These are phyloP conservation scores for Daldinia childiae DNA, from an alignment of 495 filamentous ascomycete species.

Conservation along the genomic window DNA sequence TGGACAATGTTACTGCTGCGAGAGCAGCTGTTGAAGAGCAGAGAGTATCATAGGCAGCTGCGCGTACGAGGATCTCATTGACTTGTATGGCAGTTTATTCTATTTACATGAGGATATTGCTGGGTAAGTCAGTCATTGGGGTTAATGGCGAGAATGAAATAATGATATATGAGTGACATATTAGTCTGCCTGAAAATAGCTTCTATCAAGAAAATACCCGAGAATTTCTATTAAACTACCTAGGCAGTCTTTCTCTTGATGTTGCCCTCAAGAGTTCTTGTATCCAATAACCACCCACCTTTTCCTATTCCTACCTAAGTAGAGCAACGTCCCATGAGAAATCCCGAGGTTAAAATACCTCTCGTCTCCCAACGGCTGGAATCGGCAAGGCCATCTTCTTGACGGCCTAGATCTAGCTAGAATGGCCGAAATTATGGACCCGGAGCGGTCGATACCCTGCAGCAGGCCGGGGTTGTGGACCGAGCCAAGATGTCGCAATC, in stretches of 20 bases:
- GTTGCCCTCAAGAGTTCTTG: not conserved
- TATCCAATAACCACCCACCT: not conserved
- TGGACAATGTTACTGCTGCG: conserved; percentile 35
- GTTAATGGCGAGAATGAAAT: too few relatives aligned
- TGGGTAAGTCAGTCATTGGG: too few relatives aligned
- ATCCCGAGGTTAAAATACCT: not conserved
- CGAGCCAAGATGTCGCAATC: conserved; percentile 42
- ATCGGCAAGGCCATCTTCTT: conserved; percentile 4
- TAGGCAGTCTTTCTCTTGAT: not conserved
- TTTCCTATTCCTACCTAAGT: not conserved
- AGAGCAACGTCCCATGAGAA: not conserved
- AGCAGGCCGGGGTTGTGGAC: conserved; percentile 19
- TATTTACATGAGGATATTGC: too few relatives aligned
- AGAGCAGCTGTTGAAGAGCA: conserved; percentile 28
- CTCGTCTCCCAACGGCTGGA: conserved; percentile 6
- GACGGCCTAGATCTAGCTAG: conserved; percentile 7
- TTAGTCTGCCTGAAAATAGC: too few relatives aligned
- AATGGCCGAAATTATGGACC: conserved; percentile 14
- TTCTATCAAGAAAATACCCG: too few relatives aligned
- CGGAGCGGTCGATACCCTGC: conserved; percentile 2
- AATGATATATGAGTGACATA: too few relatives aligned
- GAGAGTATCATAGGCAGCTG: not conserved
- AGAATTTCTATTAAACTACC: too few relatives aligned
- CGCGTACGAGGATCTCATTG: not conserved
- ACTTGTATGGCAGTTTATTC: not conserved